A percentile compares a stretch with the other conserved stretches of the same genome.
Evolutionary conservation across 352 stramenopile species (phyloP).

Genomic region (Globisporangium barbulae): DNA sequence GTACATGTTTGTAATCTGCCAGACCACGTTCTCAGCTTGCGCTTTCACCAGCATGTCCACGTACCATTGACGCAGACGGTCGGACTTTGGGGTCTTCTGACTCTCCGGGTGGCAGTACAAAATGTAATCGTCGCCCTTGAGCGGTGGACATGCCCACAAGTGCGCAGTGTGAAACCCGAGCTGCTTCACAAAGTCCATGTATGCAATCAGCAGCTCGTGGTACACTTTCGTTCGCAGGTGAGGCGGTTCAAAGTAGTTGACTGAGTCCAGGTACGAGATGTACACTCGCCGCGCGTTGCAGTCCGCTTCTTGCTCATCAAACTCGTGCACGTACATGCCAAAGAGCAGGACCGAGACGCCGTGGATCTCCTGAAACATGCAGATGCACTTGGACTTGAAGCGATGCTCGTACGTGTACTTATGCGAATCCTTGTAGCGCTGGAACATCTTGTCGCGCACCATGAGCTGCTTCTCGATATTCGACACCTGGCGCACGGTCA

Average conservation of each 20-base stretch:
- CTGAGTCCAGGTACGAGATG: conserved; percentile 99
- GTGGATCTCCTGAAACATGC: conserved; percentile 99
- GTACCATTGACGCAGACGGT: conserved; percentile 97
- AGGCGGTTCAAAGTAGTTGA: conserved; percentile 98
- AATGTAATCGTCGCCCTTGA: conserved; percentile 99
- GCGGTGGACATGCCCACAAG: conserved; percentile 98
- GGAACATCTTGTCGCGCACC: conserved; percentile 94
- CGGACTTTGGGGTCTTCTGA: conserved; percentile 98
- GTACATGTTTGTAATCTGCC: conserved; percentile 95
- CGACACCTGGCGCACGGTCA: conserved; percentile 94
- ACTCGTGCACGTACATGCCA: conserved; percentile 99
- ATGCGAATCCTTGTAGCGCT: conserved; percentile 90
- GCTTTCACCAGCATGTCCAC: conserved; percentile 88
- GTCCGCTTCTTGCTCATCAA: conserved; percentile 95
- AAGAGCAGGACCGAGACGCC: conserved; percentile 99
- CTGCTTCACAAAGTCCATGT: conserved; percentile 97
- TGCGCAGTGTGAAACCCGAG: conserved; percentile 97
- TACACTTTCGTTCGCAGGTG: conserved; percentile 98
- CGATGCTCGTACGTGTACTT: conserved; percentile 88
- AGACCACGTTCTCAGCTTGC: conserved; percentile 88
- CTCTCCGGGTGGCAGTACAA: conserved; percentile 98
- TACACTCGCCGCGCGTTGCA: conserved; percentile 96
- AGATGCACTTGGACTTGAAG: conserved; percentile 97
- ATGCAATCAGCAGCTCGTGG: conserved; percentile 98
- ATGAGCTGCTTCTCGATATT: conserved; percentile 96